Conservation (phyloP, 1,284 basidiomycete species). For the Pisolithus thermaeus region DNA sequence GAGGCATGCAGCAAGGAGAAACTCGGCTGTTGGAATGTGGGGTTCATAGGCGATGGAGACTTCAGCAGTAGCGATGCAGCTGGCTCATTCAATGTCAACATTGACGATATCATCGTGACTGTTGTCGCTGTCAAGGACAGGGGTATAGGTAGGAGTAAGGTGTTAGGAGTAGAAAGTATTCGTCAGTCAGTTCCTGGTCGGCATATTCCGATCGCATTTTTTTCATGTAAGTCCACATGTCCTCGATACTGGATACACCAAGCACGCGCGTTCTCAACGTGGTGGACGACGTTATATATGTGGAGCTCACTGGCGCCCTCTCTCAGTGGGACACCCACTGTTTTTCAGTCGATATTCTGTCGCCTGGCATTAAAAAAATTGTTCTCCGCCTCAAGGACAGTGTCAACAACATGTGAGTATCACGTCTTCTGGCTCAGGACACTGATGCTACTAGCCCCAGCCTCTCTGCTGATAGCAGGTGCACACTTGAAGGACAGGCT, state of each 20-base stretch:
- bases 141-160: background rate
- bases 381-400: constrained; percentile 1
- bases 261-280: background rate
- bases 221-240: background rate
- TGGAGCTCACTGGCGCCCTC: background rate
- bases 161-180: background rate
- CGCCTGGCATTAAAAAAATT: constrained; percentile 3
- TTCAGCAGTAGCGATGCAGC: background rate
- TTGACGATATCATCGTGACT: background rate
- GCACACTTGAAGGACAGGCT: background rate
- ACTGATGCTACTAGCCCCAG: background rate
- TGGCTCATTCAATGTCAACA: background rate
- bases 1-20: background rate
- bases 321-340: background rate
- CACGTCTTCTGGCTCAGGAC: background rate
- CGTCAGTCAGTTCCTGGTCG: no score
- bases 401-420: background rate
- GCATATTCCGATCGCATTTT: background rate
- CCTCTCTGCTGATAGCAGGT: background rate
- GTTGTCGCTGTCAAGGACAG: background rate
- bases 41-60: background rate
- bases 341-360: background rate
- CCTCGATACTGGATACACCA: background rate
- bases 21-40: background rate
- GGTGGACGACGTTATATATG: background rate